These are phyloP conservation scores for Polytrichum formosum DNA, from an alignment of 225 moss, liverwort and hornwort genomes.

Conservation along the genomic window DNA sequence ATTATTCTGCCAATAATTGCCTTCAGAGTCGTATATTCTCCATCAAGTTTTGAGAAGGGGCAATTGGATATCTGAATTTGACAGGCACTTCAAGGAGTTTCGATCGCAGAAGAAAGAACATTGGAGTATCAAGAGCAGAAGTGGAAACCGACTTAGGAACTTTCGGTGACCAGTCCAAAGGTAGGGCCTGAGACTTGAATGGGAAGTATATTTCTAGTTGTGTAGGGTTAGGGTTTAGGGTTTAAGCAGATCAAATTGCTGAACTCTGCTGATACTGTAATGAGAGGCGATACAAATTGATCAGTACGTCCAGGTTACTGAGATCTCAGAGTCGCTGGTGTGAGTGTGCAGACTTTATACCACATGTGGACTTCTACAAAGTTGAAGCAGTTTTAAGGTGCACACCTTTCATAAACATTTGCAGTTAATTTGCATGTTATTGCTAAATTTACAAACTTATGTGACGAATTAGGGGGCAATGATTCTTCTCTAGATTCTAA, in stretches of 20 bases:
- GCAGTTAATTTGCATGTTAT: neutral
- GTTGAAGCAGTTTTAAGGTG: conserved; percentile 74
- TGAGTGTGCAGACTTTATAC: conserved; percentile 40
- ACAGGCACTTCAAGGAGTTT: conserved; percentile 6
- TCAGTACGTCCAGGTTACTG: conserved; percentile 3
- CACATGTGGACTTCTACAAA: conserved; percentile 64
- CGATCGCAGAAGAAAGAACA: conserved; percentile 21
- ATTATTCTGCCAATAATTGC: conserved; percentile 1
- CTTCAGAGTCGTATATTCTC: neutral
- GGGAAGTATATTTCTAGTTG: neutral
- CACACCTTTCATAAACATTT: neutral
- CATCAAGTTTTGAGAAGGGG: neutral
- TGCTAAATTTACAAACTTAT: neutral
- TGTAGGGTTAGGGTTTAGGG: neutral
- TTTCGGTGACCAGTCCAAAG: conserved; percentile 22
- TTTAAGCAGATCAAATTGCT: neutral
- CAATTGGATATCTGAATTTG: neutral
- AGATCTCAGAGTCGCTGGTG: neutral
- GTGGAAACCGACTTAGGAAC: conserved; percentile 16
- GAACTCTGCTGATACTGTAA: neutral
- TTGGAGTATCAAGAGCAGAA: conserved; percentile 24
- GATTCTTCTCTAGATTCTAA: neutral
- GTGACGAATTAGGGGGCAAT: neutral
- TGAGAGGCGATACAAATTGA: neutral
- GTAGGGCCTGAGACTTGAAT: conserved; percentile 10